Percentiles rank a stretch among this genome's conserved stretches.
Conservation (phyloP, 768 basidiomycete species). For the Inosperma sp. region DNA sequence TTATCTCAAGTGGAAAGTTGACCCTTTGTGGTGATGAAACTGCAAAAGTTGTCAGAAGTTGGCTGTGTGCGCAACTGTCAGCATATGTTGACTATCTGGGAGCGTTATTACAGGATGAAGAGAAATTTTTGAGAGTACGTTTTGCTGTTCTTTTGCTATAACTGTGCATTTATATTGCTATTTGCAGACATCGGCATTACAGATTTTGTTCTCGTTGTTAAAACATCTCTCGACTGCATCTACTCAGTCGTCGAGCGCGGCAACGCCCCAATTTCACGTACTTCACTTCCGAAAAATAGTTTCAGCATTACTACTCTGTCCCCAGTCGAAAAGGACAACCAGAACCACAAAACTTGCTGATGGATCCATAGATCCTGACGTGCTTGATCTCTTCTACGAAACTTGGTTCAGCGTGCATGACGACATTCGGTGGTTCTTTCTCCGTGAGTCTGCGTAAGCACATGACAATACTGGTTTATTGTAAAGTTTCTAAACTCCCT, state of each 20-base stretch:
- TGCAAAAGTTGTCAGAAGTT: conserved; percentile 63
- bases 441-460: conserved; percentile 69
- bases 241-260: conserved; percentile 33
- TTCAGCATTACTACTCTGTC: conserved; percentile 56
- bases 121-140: conserved; percentile 68
- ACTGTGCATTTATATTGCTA: background rate
- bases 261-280: conserved; percentile 60
- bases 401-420: conserved; percentile 76
- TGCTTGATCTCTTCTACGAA: conserved; percentile 58
- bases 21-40: conserved; percentile 46
- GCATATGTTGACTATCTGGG: conserved; percentile 65
- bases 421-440: conserved; percentile 87
- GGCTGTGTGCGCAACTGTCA: conserved; percentile 76
- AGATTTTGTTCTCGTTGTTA: conserved; percentile 72
- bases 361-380: conserved; percentile 49
- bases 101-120: conserved; percentile 71
- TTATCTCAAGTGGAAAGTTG: conserved; percentile 58
- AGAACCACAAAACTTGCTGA: conserved; percentile 24
- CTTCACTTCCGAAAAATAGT: conserved; percentile 65
- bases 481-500: background rate
- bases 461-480: background rate
- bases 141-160: background rate
- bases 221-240: conserved; percentile 71
- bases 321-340: conserved; percentile 39
- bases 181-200: conserved; percentile 59